Base-by-base conservation (phyloP, 495 filamentous ascomycete species). In the Aspergillus coremiiformis region DNA sequence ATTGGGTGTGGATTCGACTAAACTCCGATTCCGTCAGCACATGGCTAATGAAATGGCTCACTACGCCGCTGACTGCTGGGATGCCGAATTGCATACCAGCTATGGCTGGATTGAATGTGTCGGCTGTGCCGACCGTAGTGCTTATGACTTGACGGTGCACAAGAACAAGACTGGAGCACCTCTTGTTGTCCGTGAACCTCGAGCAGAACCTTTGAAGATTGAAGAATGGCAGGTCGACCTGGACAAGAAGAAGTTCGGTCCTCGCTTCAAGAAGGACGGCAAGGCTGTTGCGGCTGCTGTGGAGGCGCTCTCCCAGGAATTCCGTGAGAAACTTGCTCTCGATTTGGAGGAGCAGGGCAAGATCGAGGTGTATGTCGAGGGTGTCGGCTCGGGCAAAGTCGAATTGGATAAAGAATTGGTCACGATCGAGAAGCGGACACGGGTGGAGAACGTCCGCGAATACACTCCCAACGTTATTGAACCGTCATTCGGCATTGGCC, bases 51-150 rank as follows among this genome's bases (percentile, higher is more conserved):
- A 82, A 74, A 90, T 84, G 87, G 87, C 87, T 21, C 87, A 92
- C 68, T 92, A 92, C 65, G 87, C 87, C 44, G 75, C 79, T 44
- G 87, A 90, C 68, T 91, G 87, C 74, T 90, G 86, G 85, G 87
- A 92, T 68, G 86, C 86, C 19, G 87, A 92, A 65, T 75, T 92
- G 47, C 71, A 80, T 44, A 90, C 84, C 29, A 87, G 83, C 59
- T 82, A 85, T 62, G 87, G 87, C 66, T 92, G 87, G 87, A 84
- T 90, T 45, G 87, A 92, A 72, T 90, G 87, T 63, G 86, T 90
- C 47, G 87, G 87, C 54, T 90, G 87, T 65, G 87, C 87, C 44
- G 87, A 92, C 66, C 77, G 87, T 49, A 89, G 84, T 59, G 87
- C 86, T 17, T 90, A 87, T 61, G 87, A 92, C 64, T 62, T 92